Percentiles rank a stretch among this genome's conserved stretches.
These are phyloP conservation scores for Anaeramoeba ignava DNA, from an alignment of 78 protist genomes.

Conservation along the genomic window DNA sequence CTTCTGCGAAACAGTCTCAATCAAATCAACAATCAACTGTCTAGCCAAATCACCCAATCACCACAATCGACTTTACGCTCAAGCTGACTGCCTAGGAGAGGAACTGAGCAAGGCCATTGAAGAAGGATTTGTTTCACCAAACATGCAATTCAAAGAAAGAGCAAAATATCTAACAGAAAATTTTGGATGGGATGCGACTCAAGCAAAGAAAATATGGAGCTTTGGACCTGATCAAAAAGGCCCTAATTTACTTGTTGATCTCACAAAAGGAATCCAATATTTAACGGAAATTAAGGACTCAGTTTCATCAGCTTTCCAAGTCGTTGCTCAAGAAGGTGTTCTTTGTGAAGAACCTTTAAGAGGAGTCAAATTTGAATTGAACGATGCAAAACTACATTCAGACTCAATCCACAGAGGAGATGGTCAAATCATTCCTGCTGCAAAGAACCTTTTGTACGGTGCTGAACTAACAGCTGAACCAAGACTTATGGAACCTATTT, in stretches of 20 bases:
- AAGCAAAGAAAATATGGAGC: slow-evolving; percentile 87
- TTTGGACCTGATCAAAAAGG: slow-evolving; percentile 93
- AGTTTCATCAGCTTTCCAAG: slow-evolving; percentile 81
- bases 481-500: slow-evolving; percentile 86
- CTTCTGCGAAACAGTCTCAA: slow-evolving; percentile 83
- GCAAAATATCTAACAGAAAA: slow-evolving; percentile 59
- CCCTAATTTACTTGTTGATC: slow-evolving; percentile 83
- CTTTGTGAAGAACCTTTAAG: slow-evolving; percentile 92
- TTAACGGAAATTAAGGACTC: slow-evolving; percentile 92
- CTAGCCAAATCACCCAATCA: slow-evolving; percentile 98
- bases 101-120: slow-evolving; percentile 76
- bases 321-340: slow-evolving; percentile 88
- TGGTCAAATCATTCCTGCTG: slow-evolving; percentile 78
- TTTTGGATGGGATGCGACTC: slow-evolving; percentile 66
- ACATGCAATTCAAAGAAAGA: slow-evolving; percentile 63
- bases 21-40: slow-evolving; percentile 38
- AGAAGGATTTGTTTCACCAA: slow-evolving; percentile 15
- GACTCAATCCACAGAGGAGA: slow-evolving; percentile 98
- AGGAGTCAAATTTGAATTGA: slow-evolving; percentile 75
- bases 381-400: slow-evolving; percentile 90
- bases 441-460: slow-evolving; percentile 77
- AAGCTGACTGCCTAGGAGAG: slow-evolving; percentile 77
- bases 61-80: slow-evolving; percentile 94
- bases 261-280: slow-evolving; percentile 78
- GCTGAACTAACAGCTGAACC: slow-evolving; percentile 64